Evolutionary conservation across 2,329 filamentous ascomycete species (phyloP), one percentile per base, ranked within the genome.

Genomic region (Talaromyces sp.): DNA sequence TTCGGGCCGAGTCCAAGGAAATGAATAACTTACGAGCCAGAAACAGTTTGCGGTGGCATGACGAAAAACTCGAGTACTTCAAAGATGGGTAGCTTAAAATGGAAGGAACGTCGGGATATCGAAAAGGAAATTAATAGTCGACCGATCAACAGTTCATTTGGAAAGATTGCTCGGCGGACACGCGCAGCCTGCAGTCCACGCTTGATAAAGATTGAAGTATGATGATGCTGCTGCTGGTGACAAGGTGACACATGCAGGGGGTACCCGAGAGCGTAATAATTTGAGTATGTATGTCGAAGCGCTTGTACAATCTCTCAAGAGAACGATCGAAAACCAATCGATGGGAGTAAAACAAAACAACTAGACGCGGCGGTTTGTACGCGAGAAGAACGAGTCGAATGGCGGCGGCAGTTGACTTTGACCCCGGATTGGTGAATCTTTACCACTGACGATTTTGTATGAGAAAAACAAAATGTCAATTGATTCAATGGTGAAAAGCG

Each of bases 61-160:
- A 39, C 45, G 52, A 27, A 27, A 10, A 58, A 49, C 27, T 41
- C 22, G 45, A 50, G 19, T 31, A 52, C 41, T 63, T 45, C 41
- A 37, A 16, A 63, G 19, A 45, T 41, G 22, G 24, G 37, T 24
- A 45, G 61, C 16, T 35, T 47, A 22, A 24, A 47, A 31, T 31
- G 49, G 49, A 57, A 41, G 31, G 49, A 43, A 27, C 11, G 52
- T 22, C 61, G 52, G 22, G 14, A 57, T 45, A 47, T 56, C 39
- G 61, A 37, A 49, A 31, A 47, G 39, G 33, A 35, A 57, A 45
- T 59, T 56, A 22, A 59, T 11, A 56, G 61, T 63, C 52, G 50
- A 57, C 61, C 37, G 61, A 63, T 63, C 61, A 66, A 62, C 52
- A 57, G 47, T 62, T 66, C 64, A 66, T 66, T 62, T 47, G 65